phyloP scores from a whole-genome alignment of 2,329 filamentous ascomycete genomes.

The Alternaria sp. region DNA sequence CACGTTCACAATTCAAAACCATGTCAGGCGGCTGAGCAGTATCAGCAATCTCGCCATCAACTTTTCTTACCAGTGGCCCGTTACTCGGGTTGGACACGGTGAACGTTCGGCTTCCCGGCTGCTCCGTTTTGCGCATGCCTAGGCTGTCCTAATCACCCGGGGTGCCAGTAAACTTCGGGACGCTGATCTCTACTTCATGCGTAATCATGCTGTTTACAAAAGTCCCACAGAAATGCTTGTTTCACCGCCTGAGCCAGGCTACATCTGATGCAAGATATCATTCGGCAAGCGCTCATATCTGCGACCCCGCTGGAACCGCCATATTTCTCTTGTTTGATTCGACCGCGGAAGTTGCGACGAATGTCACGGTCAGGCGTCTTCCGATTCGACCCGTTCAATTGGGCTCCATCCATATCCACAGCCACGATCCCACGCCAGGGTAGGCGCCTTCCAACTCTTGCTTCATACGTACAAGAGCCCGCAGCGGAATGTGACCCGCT shows the following conservation, averaged over 20 bases:
- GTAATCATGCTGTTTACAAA: background rate
- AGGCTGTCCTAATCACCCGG: background rate
- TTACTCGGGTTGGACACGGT: background rate
- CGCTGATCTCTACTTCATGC: background rate
- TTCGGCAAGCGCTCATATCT: background rate
- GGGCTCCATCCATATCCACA: background rate
- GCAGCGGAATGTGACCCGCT: background rate
- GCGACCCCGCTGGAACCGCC: background rate
- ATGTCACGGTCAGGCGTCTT: background rate
- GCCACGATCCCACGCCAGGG: background rate
- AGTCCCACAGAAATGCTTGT: background rate
- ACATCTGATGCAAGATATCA: background rate
- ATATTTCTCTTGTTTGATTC: background rate
- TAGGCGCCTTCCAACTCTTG: background rate
- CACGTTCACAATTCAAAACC: background rate
- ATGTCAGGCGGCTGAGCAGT: background rate
- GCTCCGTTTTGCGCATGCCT: background rate
- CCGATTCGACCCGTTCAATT: background rate
- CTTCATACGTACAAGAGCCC: background rate
- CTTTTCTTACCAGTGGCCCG: background rate
- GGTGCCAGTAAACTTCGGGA: background rate
- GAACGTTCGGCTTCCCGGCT: background rate
- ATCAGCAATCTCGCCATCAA: background rate
- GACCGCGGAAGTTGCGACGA: constrained; percentile 1
- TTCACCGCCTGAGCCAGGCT: background rate